Evolutionary conservation across 768 basidiomycete genomes (phyloP).

Genomic region (Boletus insuetus): DNA sequence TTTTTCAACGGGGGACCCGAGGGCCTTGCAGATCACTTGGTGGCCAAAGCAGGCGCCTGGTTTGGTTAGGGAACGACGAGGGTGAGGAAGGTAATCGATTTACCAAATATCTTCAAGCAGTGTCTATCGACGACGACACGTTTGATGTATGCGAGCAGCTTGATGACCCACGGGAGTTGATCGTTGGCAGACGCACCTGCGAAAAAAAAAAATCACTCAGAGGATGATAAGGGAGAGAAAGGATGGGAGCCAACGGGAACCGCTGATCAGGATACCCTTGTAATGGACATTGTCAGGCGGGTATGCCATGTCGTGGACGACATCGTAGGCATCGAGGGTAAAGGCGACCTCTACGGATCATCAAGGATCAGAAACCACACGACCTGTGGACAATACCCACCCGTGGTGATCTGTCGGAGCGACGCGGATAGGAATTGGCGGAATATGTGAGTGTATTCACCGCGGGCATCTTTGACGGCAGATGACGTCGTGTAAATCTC

Average conservation of each 20-base stretch:
- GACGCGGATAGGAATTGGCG: slow-evolving; percentile 39
- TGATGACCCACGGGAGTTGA: slow-evolving; percentile 70
- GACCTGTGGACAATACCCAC: slow-evolving; percentile 1
- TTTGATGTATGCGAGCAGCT: slow-evolving; percentile 57
- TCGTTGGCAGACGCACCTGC: slow-evolving; percentile 75
- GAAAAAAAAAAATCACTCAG: too few species aligned
- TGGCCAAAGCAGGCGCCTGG: slow-evolving; percentile 91
- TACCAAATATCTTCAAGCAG: slow-evolving; percentile 37
- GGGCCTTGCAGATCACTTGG: slow-evolving; percentile 70
- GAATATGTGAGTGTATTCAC: slow-evolving; percentile 59
- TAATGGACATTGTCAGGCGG: slow-evolving; percentile 54
- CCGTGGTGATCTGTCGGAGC: slow-evolving; percentile 16
- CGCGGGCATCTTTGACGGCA: slow-evolving; percentile 41
- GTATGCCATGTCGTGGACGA: slow-evolving; percentile 58
- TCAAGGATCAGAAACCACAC: background rate
- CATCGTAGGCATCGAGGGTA: slow-evolving; percentile 67
- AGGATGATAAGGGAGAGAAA: too few species aligned
- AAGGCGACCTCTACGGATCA: slow-evolving; percentile 32
- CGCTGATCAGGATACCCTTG: slow-evolving; percentile 74
- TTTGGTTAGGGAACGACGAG: background rate
- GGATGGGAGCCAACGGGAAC: slow-evolving; percentile 58
- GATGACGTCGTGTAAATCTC: background rate
- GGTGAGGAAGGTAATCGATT: background rate
- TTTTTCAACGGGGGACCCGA: slow-evolving; percentile 55
- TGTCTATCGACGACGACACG: slow-evolving; percentile 35